Evolutionary conservation across 108 stramenopile genomes (phyloP).

Genomic region (Stephanodiscus triporus): DNA sequence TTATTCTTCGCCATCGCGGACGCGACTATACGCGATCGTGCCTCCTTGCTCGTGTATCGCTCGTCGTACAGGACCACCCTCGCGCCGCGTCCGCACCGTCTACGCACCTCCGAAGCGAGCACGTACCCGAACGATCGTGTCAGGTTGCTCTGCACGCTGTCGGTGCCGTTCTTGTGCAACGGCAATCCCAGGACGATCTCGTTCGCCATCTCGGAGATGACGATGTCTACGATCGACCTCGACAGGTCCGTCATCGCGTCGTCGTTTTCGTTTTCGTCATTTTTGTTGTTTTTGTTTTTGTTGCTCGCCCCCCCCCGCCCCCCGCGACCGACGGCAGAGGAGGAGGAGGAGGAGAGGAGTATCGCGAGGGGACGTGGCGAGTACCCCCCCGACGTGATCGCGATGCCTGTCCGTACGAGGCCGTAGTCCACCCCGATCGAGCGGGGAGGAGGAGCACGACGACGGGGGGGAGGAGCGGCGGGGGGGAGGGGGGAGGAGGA

Average conservation of each 20-base stretch:
- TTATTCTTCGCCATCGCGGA: conserved; percentile 45
- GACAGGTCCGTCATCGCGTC: conserved; percentile 57
- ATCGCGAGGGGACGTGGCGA: conserved; percentile 72
- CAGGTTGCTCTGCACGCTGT: conserved; percentile 69
- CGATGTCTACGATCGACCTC: conserved; percentile 49
- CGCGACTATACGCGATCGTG: conserved; percentile 57
- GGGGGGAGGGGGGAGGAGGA: too few species aligned
- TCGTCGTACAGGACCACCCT: conserved; percentile 80
- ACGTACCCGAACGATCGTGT: conserved; percentile 70
- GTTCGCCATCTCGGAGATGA: conserved; percentile 53
- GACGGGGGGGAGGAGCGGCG: too few species aligned
- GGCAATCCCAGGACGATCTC: conserved; percentile 81
- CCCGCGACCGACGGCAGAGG: too few species aligned
- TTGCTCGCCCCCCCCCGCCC: too few species aligned
- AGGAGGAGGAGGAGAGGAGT: too few species aligned
- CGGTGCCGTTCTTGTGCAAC: conserved; percentile 79
- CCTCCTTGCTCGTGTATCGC: conserved; percentile 83
- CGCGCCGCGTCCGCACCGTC: conserved; percentile 29
- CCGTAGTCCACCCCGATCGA: conserved; percentile 90
- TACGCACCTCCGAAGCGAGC: conserved; percentile 17
- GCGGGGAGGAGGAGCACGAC: too few species aligned
- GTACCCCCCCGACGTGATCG: conserved; percentile 68
- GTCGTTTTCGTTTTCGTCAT: conserved; percentile 20
- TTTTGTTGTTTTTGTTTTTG: too few species aligned
- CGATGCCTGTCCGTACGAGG: conserved; percentile 76